These are phyloP conservation scores for Obelidium mucronatum DNA, from an alignment of 192 early-diverging fungal species.

Conservation along the genomic window DNA sequence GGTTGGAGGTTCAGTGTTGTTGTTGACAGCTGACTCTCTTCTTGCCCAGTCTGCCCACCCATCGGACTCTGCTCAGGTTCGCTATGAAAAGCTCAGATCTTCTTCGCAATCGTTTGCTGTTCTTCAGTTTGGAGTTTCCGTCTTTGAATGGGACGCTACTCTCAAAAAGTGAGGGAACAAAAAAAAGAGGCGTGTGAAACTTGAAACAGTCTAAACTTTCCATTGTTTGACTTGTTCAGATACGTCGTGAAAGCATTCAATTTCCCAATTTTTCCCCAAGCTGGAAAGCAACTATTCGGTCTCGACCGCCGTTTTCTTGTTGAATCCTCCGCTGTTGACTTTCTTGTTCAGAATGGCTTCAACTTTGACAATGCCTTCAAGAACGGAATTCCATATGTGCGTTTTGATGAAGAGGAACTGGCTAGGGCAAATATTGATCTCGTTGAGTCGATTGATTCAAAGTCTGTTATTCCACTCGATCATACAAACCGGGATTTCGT, in stretches of 20 bases:
- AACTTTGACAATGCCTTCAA: conserved; percentile 91
- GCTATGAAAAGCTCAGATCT: conserved; percentile 62
- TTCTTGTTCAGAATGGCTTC: conserved; percentile 78
- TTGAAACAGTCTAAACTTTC: no score
- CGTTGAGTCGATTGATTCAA: not conserved
- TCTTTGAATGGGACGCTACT: conserved; percentile 73
- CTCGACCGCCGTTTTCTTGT: conserved; percentile 61
- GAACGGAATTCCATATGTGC: conserved; percentile 79
- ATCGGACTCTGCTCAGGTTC: conserved; percentile 61
- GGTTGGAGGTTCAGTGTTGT: not conserved
- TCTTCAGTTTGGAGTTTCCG: conserved; percentile 84
- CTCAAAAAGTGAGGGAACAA: not conserved
- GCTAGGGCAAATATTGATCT: conserved; percentile 50
- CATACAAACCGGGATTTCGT: conserved; percentile 61
- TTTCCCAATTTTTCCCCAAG: conserved; percentile 84
- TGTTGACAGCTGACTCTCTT: not conserved
- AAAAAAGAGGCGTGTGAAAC: no score
- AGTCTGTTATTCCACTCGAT: conserved; percentile 44
- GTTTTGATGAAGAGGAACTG: conserved; percentile 61
- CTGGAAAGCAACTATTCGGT: conserved; percentile 50
- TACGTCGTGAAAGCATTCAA: conserved; percentile 88
- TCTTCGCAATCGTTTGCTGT: conserved; percentile 63
- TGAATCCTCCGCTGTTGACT: conserved; percentile 70
- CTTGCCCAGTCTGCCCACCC: not conserved
- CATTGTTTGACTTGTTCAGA: conserved; percentile 41